phyloP scores from a whole-genome alignment of 495 filamentous ascomycete species.

The Clavariopsis aquatica region DNA sequence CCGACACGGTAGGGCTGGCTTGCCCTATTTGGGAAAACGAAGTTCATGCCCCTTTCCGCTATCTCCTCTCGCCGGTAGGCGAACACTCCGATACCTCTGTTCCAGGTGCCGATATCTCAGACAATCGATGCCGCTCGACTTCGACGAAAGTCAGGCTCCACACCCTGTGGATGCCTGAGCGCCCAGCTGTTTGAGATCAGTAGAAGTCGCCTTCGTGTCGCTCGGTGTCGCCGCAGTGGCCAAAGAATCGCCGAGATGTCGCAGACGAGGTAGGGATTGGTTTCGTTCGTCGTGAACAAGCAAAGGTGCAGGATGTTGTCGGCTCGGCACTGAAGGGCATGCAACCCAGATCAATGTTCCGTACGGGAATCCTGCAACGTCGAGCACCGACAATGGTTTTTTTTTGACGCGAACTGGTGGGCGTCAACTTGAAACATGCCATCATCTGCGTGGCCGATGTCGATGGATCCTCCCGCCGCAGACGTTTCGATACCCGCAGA shows the following conservation, averaged over 20 bases:
- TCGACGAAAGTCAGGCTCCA: background rate
- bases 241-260: too few relatives aligned
- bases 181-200: background rate
- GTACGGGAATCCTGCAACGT: background rate
- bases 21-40: background rate
- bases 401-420: background rate
- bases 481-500: background rate
- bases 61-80: background rate
- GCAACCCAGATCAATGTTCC: too few relatives aligned
- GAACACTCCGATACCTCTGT: background rate
- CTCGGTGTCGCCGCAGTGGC: background rate
- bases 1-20: background rate
- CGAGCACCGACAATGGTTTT: background rate
- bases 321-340: too few relatives aligned
- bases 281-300: too few relatives aligned
- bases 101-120: background rate
- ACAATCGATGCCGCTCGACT: background rate
- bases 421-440: background rate
- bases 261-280: too few relatives aligned
- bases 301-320: too few relatives aligned
- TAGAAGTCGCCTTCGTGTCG: too few relatives aligned
- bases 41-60: background rate
- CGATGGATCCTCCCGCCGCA: background rate
- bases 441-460: background rate
- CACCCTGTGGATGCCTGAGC: background rate